Evolutionary conservation across 2,329 filamentous ascomycete species (phyloP), one percentile per base, ranked within the genome.

Genomic region (Dryadomyces sulphureus): DNA sequence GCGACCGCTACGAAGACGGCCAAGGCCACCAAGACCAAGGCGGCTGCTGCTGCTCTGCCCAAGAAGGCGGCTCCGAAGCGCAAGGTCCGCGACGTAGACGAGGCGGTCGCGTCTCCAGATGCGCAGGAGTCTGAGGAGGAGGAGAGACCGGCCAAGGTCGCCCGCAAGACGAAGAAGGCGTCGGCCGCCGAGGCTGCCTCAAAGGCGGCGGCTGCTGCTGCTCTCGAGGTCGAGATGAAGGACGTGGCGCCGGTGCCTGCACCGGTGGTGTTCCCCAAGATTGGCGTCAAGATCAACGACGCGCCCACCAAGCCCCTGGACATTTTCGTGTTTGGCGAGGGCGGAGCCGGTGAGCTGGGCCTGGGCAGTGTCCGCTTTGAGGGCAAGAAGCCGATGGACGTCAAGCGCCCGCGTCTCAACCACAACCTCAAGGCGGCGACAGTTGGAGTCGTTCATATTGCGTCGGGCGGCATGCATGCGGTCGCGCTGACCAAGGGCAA

Each of bases 401-500:
- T 86, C 54, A 83, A 81, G 66, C 76, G 81, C 25, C 86, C 86
- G 17, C 80, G 82, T 45, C 65, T 82, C 49, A 86, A 86, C 58
- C 65, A 70, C 41, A 66, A 72, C 48, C 67, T 87, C 36, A 62
- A 66, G 22, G 65, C 72, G 3, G 65, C 71, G 49, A 65, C 65
- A 34, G 72, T 79, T 45, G 75, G 78, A 40, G 77, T 92, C 32
- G 84, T 92, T 2, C 78, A 84, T 61, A 63, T 93, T 48, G 79
- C 83, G 43, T 79, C 81, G 49, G 86, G 86, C 50, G 85, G 84
- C 47, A 90, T 93, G 84, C 86, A 93, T 63, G 79, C 73, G 45
- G 68, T 83, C 51, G 84, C 81, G 3, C 65, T 92, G 45, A 90
- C 86, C 43, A 73, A 79, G 54, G 81, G 90, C 61, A 86, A 88